A percentile compares a stretch with the other conserved stretches of the same genome.
Conservation (phyloP, 768 basidiomycete genomes). For the Symmetrospora coprosmae region DNA sequence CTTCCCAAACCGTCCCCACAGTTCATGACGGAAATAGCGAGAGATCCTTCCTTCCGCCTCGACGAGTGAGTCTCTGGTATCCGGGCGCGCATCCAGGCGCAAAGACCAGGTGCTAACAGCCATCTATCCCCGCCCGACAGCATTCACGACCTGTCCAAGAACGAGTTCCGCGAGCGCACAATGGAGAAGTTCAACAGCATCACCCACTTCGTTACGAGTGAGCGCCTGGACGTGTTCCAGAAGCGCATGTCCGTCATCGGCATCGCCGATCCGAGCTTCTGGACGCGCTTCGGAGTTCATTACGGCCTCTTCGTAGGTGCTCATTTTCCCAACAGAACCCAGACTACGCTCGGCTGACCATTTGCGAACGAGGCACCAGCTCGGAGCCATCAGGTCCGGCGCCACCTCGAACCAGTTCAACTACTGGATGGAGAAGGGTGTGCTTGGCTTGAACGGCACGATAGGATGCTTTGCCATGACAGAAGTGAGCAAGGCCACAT, state of each 20-base stretch:
- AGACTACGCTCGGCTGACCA: not conserved
- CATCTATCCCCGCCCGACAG: not conserved
- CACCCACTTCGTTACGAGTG: conserved; percentile 40
- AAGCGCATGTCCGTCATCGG: conserved; percentile 40
- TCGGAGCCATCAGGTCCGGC: conserved; percentile 39
- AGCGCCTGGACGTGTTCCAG: conserved; percentile 38
- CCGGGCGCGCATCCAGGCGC: too few relatives aligned
- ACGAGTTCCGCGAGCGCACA: conserved; percentile 38
- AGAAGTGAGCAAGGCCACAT: conserved; percentile 17
- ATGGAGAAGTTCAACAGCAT: conserved; percentile 41
- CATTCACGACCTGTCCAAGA: conserved; percentile 33
- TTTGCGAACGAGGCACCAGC: conserved; percentile 30
- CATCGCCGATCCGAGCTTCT: conserved; percentile 40
- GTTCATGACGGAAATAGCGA: conserved; percentile 38
- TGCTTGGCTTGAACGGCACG: conserved; percentile 40
- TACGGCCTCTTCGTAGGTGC: conserved; percentile 24
- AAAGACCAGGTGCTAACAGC: conserved; percentile 35
- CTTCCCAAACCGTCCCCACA: conserved; percentile 34
- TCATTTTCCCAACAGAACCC: not conserved
- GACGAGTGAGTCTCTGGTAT: too few relatives aligned
- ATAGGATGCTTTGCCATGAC: conserved; percentile 39
- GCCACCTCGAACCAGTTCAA: conserved; percentile 39
- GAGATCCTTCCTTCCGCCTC: conserved; percentile 38
- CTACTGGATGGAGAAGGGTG: conserved; percentile 41
- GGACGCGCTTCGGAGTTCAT: conserved; percentile 34